phyloP scores from a whole-genome alignment of 2,329 filamentous ascomycete species.

The Alternaria tenuissima region DNA sequence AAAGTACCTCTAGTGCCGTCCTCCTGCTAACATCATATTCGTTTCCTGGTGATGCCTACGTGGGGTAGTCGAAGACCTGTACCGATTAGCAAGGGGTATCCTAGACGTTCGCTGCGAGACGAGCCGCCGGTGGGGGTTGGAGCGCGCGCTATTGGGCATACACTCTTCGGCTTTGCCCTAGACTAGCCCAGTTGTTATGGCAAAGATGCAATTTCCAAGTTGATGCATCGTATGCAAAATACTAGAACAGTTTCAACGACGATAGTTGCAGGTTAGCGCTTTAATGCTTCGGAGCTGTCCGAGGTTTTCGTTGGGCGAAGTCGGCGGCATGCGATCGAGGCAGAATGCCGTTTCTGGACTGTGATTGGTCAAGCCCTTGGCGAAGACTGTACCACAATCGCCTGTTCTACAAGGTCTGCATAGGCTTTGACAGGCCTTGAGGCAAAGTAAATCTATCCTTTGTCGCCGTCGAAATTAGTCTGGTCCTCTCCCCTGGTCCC shows the following conservation, averaged over 20 bases:
- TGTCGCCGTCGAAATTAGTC: conserved; percentile 7
- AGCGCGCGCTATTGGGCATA: conserved; percentile 12
- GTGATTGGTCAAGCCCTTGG: conserved; percentile 34
- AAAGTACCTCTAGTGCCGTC: not conserved
- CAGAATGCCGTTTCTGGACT: conserved; percentile 28
- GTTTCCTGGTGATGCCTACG: not conserved
- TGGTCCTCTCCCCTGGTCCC: not conserved
- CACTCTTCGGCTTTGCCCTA: not conserved
- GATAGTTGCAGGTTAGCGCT: conserved; percentile 26
- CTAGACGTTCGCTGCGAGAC: conserved; percentile 25
- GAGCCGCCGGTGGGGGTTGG: conserved; percentile 24
- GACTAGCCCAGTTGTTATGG: not conserved
- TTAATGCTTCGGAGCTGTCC: conserved; percentile 16
- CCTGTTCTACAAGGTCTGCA: conserved; percentile 37
- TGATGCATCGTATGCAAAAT: conserved; percentile 1
- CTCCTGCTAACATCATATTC: not conserved
- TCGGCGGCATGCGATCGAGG: conserved; percentile 36
- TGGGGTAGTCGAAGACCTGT: not conserved
- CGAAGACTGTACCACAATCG: conserved; percentile 30
- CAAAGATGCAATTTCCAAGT: not conserved
- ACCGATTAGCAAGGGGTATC: conserved; percentile 10
- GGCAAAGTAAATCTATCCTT: conserved; percentile 19
- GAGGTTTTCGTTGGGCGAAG: conserved; percentile 35
- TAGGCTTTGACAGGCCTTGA: conserved; percentile 27
- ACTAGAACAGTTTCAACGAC: not conserved